A percentile compares a stretch with the other conserved stretches of the same genome.
Conservation (phyloP, 768 basidiomycete genomes). For the Dendrothele bispora region DNA sequence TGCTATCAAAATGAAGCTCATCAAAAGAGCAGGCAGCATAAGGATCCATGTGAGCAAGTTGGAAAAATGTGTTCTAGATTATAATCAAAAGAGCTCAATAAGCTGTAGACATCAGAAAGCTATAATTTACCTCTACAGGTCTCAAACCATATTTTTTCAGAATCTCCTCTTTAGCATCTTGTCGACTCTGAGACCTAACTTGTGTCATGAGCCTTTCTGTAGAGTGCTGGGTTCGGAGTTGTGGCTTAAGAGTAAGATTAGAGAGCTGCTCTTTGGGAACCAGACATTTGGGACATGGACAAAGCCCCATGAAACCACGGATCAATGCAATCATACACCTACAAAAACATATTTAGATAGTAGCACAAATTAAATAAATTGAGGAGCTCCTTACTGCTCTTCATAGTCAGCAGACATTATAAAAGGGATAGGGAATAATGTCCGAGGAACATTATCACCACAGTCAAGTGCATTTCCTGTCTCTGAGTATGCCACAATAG, state of each 20-base stretch:
- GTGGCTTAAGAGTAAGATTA: no score
- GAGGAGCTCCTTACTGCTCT: no score
- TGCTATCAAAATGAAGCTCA: slow-evolving; percentile 32
- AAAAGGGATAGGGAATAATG: no score
- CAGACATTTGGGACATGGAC: no score
- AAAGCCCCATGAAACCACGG: slow-evolving; percentile 22
- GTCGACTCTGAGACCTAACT: slow-evolving; percentile 11
- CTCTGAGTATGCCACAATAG: slow-evolving; percentile 14
- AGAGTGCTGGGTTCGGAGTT: slow-evolving; percentile 28
- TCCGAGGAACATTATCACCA: no score
- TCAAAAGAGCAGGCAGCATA: slow-evolving; percentile 36
- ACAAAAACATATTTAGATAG: slow-evolving; percentile 3
- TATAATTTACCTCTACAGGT: slow-evolving; percentile 15
- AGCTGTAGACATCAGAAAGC: neutral
- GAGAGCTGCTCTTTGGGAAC: no score
- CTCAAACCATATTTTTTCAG: slow-evolving; percentile 17
- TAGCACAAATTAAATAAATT: no score
- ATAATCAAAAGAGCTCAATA: neutral
- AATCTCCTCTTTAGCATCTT: slow-evolving; percentile 8
- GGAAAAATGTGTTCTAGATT: slow-evolving; percentile 42
- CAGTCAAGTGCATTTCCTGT: slow-evolving; percentile 23
- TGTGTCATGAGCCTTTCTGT: slow-evolving; percentile 13
- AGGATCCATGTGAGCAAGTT: no score
- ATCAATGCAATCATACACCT: slow-evolving; percentile 41
- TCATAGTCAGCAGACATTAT: no score